These are phyloP conservation scores for Lagerstroemia speciosa DNA, from an alignment of 345 rosid species.

Conservation along the genomic window DNA sequence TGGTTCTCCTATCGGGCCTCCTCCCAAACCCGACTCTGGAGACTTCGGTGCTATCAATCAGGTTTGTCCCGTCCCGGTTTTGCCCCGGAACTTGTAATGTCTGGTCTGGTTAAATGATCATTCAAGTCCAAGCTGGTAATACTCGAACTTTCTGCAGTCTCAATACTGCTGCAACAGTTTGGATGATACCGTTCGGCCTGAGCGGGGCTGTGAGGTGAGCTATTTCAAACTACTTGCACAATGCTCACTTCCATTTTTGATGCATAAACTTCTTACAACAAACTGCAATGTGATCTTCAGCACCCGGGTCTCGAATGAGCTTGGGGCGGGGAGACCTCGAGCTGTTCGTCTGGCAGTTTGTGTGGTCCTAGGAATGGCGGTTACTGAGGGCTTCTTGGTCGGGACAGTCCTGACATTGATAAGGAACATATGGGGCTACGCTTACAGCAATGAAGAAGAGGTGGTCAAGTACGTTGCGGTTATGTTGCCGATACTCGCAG, in stretches of 20 bases:
- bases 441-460: conserved; percentile 34
- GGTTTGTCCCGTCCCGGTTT: conserved; percentile 25
- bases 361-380: conserved; percentile 28
- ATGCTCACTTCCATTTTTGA: background rate
- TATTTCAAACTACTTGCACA: background rate
- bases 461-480: conserved; percentile 35
- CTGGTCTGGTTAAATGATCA: no score
- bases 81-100: background rate
- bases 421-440: conserved; percentile 45
- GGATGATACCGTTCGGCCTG: conserved; percentile 83
- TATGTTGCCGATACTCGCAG: conserved; percentile 44
- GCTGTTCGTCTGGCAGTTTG: conserved; percentile 41
- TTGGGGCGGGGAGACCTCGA: conserved; percentile 50
- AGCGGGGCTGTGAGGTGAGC: conserved; percentile 73
- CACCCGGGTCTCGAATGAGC: conserved; percentile 59
- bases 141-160: conserved; percentile 35
- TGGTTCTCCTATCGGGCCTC: conserved; percentile 79
- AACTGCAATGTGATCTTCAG: conserved; percentile 15
- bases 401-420: conserved; percentile 29
- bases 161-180: conserved; percentile 45
- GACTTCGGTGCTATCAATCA: conserved; percentile 67
- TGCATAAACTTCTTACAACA: background rate
- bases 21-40: conserved; percentile 68
- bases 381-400: conserved; percentile 27
- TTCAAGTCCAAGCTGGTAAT: no score